Evolutionary conservation across 2,329 filamentous ascomycete species (phyloP).

Genomic region (Talaromyces verruculosus): DNA sequence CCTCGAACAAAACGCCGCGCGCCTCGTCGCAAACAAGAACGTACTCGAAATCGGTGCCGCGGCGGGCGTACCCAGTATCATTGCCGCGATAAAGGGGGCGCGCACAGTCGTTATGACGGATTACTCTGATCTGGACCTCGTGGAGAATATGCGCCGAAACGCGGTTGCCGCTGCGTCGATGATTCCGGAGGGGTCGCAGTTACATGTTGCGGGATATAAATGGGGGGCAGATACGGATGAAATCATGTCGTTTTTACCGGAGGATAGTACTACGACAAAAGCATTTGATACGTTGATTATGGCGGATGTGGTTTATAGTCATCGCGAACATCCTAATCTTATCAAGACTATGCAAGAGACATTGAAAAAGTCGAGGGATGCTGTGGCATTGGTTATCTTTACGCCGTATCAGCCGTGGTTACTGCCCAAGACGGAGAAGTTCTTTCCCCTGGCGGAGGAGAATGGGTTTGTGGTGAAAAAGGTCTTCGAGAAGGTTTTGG

Average conservation of each 20-base stretch:
- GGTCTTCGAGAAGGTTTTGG: constrained; percentile 77
- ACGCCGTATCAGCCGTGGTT: constrained; percentile 93
- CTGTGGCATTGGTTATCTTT: constrained; percentile 83
- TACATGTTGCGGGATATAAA: constrained; percentile 70
- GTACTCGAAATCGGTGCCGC: constrained; percentile 88
- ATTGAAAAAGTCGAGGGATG: constrained; percentile 56
- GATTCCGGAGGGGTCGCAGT: constrained; percentile 41
- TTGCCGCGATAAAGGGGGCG: constrained; percentile 72
- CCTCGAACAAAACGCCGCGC: constrained; percentile 66
- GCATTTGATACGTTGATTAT: constrained; percentile 79
- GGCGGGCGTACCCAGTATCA: constrained; percentile 77
- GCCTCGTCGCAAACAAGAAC: constrained; percentile 64
- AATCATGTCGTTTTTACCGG: constrained; percentile 60
- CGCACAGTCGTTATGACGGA: constrained; percentile 73
- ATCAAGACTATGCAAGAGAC: constrained; percentile 69
- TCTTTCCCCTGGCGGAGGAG: constrained; percentile 74
- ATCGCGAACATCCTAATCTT: constrained; percentile 79
- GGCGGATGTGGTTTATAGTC: constrained; percentile 87
- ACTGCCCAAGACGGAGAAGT: constrained; percentile 76
- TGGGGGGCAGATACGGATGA: constrained; percentile 70
- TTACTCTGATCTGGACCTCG: constrained; percentile 81
- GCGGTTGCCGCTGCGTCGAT: constrained; percentile 57
- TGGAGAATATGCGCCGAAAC: constrained; percentile 76
- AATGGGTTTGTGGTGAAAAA: constrained; percentile 75
- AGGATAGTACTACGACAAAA: constrained; percentile 24